Evolutionary conservation across 169 alveolate species (phyloP).

Genomic region (Eimeria praecox): DNA sequence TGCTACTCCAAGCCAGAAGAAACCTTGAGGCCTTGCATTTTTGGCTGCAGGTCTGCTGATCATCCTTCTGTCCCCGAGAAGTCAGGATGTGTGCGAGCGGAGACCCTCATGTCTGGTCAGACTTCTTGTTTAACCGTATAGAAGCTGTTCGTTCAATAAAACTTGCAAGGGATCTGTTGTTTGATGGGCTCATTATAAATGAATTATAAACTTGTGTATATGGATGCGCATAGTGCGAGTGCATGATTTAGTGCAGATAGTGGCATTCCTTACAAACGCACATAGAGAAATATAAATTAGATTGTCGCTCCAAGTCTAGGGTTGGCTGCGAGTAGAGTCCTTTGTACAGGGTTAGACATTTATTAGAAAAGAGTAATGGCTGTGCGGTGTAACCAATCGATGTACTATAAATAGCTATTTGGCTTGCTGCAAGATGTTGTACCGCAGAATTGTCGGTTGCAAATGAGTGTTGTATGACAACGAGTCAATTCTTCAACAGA

Average conservation of each 20-base stretch:
- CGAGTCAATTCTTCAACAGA: too few species aligned
- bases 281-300: too few species aligned
- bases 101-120: conserved; percentile 75
- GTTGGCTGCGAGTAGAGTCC: background rate
- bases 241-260: background rate
- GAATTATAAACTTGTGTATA: background rate
- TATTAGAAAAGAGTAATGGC: background rate
- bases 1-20: background rate
- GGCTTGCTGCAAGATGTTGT: background rate
- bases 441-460: background rate
- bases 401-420: background rate
- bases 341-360: background rate
- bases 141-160: too few species aligned
- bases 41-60: conserved; percentile 72
- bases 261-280: background rate
- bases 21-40: background rate
- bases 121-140: background rate
- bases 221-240: background rate
- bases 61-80: conserved; percentile 75
- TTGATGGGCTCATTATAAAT: too few species aligned
- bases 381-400: background rate
- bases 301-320: background rate
- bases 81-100: conserved; percentile 71
- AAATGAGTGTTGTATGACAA: background rate
- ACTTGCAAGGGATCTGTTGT: too few species aligned